Evolutionary conservation across 805 yeast species (phyloP).

Genomic region (Metschnikowia vanudenii): DNA sequence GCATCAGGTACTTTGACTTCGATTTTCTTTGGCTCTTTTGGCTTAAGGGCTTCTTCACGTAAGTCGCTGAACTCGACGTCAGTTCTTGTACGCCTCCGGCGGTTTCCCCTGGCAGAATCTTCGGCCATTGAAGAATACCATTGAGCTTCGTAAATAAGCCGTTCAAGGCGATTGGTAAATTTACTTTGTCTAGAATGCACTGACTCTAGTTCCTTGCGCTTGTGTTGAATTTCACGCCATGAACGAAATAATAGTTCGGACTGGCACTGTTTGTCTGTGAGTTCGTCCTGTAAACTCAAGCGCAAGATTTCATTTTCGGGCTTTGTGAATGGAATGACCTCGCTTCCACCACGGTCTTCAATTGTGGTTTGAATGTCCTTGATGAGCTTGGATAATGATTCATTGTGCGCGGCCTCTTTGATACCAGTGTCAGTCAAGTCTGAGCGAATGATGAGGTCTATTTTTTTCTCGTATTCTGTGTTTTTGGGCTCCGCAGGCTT

Average conservation of each 20-base stretch:
- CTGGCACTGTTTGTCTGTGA: conserved; percentile 15
- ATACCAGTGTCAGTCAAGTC: conserved; percentile 22
- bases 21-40: conserved; percentile 6
- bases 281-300: conserved; percentile 15
- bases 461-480: conserved; percentile 10
- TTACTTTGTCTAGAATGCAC: conserved; percentile 28
- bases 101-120: conserved; percentile 14
- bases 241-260: conserved; percentile 28
- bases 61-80: conserved; percentile 20
- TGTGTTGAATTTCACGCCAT: conserved; percentile 21
- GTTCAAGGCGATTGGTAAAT: conserved; percentile 30
- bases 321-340: conserved; percentile 21
- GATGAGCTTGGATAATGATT: conserved; percentile 8
- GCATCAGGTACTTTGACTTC: conserved; percentile 1
- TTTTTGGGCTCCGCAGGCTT: conserved; percentile 2
- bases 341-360: conserved; percentile 16
- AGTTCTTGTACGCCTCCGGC: conserved; percentile 18
- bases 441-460: conserved; percentile 13
- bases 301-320: conserved; percentile 27
- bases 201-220: conserved; percentile 24
- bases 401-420: conserved; percentile 16
- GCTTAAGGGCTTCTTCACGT: conserved; percentile 9
- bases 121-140: conserved; percentile 33
- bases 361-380: conserved; percentile 14
- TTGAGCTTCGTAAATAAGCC: conserved; percentile 38